A percentile compares a stretch with the other conserved stretches of the same genome.
Evolutionary conservation across 2,329 filamentous ascomycete species (phyloP).

Genomic region (Aspergillus ustus): DNA sequence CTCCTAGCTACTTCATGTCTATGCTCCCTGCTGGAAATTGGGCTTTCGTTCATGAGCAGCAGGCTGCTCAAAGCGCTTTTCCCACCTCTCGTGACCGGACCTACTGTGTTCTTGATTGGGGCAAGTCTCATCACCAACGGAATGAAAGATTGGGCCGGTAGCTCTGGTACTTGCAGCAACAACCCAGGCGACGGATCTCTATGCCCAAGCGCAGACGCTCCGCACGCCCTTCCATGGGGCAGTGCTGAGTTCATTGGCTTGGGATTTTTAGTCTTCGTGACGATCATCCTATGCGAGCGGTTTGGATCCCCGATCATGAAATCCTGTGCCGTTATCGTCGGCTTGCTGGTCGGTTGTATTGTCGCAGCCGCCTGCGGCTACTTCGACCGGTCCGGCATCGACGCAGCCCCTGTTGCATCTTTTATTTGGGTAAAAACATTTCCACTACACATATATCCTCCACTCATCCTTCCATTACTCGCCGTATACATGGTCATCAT

Average conservation of each 20-base stretch:
- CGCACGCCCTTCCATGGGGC: conserved; percentile 66
- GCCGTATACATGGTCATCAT: conserved; percentile 64
- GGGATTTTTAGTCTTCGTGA: conserved; percentile 69
- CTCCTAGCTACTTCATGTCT: conserved; percentile 61
- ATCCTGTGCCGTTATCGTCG: conserved; percentile 67
- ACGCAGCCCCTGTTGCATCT: conserved; percentile 64
- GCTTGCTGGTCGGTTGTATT: conserved; percentile 68
- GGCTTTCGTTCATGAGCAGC: conserved; percentile 67
- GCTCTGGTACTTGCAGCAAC: conserved; percentile 54
- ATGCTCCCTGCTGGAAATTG: conserved; percentile 62
- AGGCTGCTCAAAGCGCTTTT: conserved; percentile 65
- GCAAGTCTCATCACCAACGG: conserved; percentile 66
- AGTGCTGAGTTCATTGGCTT: conserved; percentile 68
- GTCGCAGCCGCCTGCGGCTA: conserved; percentile 70
- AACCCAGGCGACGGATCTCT: conserved; percentile 57
- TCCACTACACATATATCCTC: conserved; percentile 67
- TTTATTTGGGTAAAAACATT: conserved; percentile 75
- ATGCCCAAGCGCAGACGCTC: conserved; percentile 63
- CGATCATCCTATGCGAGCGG: conserved; percentile 70
- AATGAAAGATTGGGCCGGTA: conserved; percentile 72
- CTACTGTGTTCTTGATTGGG: conserved; percentile 69
- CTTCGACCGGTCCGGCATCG: conserved; percentile 64
- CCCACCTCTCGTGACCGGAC: conserved; percentile 70
- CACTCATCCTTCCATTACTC: conserved; percentile 67
- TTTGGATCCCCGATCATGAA: conserved; percentile 74